A percentile compares a stretch with the other conserved stretches of the same genome.
phyloP scores from a whole-genome alignment of 2,329 filamentous ascomycete species.

The Ophiostoma triangulosporum region DNA sequence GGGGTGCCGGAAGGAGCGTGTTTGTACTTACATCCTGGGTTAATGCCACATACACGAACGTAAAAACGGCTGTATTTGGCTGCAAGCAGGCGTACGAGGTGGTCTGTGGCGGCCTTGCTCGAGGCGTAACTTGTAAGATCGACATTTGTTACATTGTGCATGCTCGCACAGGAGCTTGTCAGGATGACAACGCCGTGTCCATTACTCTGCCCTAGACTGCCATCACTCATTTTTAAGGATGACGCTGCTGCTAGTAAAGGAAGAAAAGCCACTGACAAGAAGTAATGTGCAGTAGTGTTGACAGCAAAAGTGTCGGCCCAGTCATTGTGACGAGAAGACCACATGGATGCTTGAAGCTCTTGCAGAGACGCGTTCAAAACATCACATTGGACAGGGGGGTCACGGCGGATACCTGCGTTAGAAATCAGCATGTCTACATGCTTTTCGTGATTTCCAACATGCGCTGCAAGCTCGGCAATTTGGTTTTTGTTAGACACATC shows the following conservation, averaged over 20 bases:
- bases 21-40: slow-evolving; percentile 13
- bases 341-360: slow-evolving; percentile 32
- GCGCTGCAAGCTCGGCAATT: slow-evolving; percentile 41
- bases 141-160: slow-evolving; percentile 28
- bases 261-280: slow-evolving; percentile 47
- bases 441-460: slow-evolving; percentile 37
- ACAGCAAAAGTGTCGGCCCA: slow-evolving; percentile 59
- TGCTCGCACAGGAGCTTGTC: slow-evolving; percentile 30
- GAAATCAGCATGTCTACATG: slow-evolving; percentile 29
- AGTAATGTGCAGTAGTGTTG: slow-evolving; percentile 60
- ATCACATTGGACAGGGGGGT: slow-evolving; percentile 6
- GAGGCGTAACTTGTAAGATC: slow-evolving; percentile 37
- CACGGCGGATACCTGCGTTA: slow-evolving; percentile 12
- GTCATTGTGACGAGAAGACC: slow-evolving; percentile 42
- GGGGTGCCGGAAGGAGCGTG: background rate
- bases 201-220: background rate
- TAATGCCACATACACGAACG: slow-evolving; percentile 22
- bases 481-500: slow-evolving; percentile 51
- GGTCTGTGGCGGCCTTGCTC: slow-evolving; percentile 38
- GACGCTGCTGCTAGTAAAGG: slow-evolving; percentile 41
- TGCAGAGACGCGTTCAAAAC: slow-evolving; percentile 10
- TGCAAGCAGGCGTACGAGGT: slow-evolving; percentile 34
- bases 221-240: slow-evolving; percentile 19
- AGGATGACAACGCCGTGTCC: slow-evolving; percentile 18
- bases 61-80: slow-evolving; percentile 27